Percentiles rank a stretch among this genome's conserved stretches.
Evolutionary conservation across 2,329 filamentous ascomycete genomes (phyloP).

Genomic region (Aspergillus sp.): DNA sequence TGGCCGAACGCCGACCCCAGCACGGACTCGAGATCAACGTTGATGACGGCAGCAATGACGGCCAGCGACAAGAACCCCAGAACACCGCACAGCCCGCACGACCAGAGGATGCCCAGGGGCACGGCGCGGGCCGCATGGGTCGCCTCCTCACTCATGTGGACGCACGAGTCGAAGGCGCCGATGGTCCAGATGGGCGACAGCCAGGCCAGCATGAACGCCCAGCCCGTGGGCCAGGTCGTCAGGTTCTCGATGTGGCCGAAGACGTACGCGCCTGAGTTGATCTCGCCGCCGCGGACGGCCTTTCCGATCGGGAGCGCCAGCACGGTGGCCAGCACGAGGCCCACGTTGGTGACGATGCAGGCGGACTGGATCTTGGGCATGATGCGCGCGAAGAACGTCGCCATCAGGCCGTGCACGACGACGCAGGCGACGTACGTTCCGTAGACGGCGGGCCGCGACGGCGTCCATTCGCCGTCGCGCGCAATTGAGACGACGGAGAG

Average conservation of each 20-base stretch:
- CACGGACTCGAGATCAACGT: conserved; percentile 50
- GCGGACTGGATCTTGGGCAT: conserved; percentile 60
- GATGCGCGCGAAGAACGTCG: conserved; percentile 51
- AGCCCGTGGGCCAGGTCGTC: conserved; percentile 57
- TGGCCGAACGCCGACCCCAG: conserved; percentile 54
- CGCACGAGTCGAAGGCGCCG: conserved; percentile 55
- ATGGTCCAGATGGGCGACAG: conserved; percentile 61
- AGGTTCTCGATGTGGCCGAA: conserved; percentile 57
- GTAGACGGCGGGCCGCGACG: conserved; percentile 57
- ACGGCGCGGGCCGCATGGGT: conserved; percentile 59
- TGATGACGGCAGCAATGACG: conserved; percentile 58
- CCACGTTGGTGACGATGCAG: conserved; percentile 55
- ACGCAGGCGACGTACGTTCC: conserved; percentile 56
- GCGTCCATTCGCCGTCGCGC: conserved; percentile 55
- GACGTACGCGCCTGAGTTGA: conserved; percentile 48
- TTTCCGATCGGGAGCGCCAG: conserved; percentile 56
- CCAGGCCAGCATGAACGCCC: conserved; percentile 61
- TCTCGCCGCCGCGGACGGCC: conserved; percentile 18
- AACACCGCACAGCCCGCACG: conserved; percentile 49
- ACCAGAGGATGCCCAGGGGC: conserved; percentile 59
- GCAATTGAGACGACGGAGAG: conserved; percentile 57
- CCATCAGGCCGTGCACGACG: conserved; percentile 53
- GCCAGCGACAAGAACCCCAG: conserved; percentile 59
- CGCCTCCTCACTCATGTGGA: conserved; percentile 61
- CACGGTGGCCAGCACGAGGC: conserved; percentile 54